These are phyloP conservation scores for Pseudevernia furfuracea DNA, from an alignment of 495 filamentous ascomycete species.

Conservation along the genomic window DNA sequence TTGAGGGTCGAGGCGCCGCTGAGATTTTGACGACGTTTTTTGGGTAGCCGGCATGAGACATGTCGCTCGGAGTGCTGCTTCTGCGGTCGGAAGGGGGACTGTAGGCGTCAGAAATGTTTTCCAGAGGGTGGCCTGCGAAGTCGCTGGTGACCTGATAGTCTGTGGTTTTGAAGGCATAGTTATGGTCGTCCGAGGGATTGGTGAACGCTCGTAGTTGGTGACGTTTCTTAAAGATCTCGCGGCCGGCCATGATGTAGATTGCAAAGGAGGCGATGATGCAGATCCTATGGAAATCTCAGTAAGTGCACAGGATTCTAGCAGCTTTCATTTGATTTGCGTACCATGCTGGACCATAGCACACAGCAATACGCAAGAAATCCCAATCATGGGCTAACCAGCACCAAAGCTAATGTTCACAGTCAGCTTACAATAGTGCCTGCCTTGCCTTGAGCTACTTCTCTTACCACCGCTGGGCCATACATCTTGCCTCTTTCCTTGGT, in stretches of 20 bases:
- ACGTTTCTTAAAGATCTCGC: constrained; percentile 56
- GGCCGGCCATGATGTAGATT: constrained; percentile 68
- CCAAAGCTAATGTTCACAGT: constrained; percentile 49
- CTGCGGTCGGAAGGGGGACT: not conserved
- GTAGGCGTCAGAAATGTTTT: not conserved
- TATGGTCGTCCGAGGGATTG: not conserved
- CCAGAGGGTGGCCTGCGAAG: constrained; percentile 6
- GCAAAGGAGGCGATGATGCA: constrained; percentile 58
- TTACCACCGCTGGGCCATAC: constrained; percentile 65
- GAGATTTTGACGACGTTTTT: constrained; percentile 11
- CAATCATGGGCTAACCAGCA: constrained; percentile 68
- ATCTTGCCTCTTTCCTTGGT: constrained; percentile 44
- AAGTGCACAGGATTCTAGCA: not conserved
- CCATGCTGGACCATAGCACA: constrained; percentile 84
- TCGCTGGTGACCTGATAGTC: constrained; percentile 9
- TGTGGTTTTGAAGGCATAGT: constrained; percentile 2
- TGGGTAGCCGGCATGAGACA: not conserved
- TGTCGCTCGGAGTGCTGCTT: not conserved
- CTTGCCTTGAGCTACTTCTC: not conserved
- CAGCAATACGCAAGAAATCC: constrained; percentile 64
- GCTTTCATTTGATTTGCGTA: constrained; percentile 29
- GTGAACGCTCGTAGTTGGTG: constrained; percentile 38
- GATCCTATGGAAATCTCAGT: constrained; percentile 32
- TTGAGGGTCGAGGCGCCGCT: constrained; percentile 9
- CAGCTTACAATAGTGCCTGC: not conserved